Conservation (phyloP, 192 early-diverging fungal species). For the Spizellomyces punctatus region DNA sequence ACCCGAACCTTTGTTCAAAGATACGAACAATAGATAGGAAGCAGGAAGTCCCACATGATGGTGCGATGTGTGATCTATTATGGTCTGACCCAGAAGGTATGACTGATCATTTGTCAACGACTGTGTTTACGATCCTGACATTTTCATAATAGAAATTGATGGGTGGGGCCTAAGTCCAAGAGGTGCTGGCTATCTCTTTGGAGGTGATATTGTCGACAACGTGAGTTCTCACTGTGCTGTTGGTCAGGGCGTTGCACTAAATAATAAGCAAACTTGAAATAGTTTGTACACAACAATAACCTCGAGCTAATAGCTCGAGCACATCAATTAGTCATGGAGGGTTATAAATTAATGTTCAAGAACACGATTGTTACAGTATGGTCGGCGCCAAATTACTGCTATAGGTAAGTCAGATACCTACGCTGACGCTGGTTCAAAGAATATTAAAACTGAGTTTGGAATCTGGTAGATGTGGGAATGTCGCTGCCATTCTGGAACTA, state of each 20-base stretch:
- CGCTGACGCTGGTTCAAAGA: background rate
- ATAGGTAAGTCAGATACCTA: constrained; percentile 53
- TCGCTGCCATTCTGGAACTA: constrained; percentile 94
- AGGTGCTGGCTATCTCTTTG: constrained; percentile 97
- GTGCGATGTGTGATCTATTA: constrained; percentile 95
- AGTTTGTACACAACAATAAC: constrained; percentile 64
- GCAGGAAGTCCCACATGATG: constrained; percentile 96
- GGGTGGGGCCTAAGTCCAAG: constrained; percentile 96
- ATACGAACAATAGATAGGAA: constrained; percentile 60
- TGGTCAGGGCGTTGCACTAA: background rate
- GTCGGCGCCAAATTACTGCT: constrained; percentile 99
- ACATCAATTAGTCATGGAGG: constrained; percentile 98
- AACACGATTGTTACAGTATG: constrained; percentile 96
- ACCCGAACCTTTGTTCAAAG: constrained; percentile 11
- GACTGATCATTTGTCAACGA: background rate
- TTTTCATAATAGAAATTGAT: constrained; percentile 45
- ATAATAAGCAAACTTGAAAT: background rate
- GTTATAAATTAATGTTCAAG: constrained; percentile 96
- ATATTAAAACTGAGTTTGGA: background rate
- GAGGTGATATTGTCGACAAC: constrained; percentile 78
- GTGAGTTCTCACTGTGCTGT: constrained; percentile 21
- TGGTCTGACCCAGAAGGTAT: constrained; percentile 95
- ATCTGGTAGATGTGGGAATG: constrained; percentile 83
- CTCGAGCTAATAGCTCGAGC: constrained; percentile 68
- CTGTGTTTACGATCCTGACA: constrained; percentile 5